Percentiles rank a stretch among this genome's conserved stretches.
These are phyloP conservation scores for Colletotrichum sp. DNA, from an alignment of 2,329 filamentous ascomycete species.

Conservation along the genomic window DNA sequence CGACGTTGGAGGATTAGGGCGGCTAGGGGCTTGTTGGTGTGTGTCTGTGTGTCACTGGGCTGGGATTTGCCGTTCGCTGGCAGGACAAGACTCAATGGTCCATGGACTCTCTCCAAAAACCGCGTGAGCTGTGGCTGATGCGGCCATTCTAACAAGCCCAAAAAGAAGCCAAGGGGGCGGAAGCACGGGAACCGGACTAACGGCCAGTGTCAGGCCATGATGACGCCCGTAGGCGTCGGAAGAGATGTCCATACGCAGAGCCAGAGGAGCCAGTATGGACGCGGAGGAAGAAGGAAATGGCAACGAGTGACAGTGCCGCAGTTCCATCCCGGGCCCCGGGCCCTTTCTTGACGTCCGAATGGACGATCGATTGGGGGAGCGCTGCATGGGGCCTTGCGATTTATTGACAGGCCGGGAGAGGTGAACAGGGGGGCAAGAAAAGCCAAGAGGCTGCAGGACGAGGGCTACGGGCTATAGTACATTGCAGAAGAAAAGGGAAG, in stretches of 20 bases:
- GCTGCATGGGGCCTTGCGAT: not conserved
- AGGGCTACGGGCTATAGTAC: not conserved
- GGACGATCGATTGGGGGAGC: not conserved
- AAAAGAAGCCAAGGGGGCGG: not conserved
- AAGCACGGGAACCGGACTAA: not conserved
- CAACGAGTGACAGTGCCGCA: slow-evolving; percentile 2
- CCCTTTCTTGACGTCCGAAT: not conserved
- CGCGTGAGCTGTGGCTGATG: slow-evolving; percentile 1
- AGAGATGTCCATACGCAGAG: not conserved
- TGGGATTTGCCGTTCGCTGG: not conserved
- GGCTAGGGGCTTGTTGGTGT: not conserved
- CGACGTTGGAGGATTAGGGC: not conserved
- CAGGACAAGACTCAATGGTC: not conserved
- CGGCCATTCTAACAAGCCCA: not conserved
- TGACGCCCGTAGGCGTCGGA: slow-evolving; percentile 18
- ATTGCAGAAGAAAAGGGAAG: not conserved
- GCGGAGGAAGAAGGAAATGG: not conserved
- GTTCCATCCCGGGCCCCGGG: not conserved
- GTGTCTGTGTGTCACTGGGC: not conserved
- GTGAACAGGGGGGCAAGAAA: not conserved
- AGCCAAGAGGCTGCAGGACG: not conserved
- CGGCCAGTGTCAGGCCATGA: slow-evolving; percentile 16
- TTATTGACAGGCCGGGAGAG: not conserved
- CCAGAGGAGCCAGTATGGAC: not conserved
- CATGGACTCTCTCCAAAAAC: not conserved